phyloP scores from a whole-genome alignment of 192 early-diverging fungal genomes.

The Backusella sp. region DNA sequence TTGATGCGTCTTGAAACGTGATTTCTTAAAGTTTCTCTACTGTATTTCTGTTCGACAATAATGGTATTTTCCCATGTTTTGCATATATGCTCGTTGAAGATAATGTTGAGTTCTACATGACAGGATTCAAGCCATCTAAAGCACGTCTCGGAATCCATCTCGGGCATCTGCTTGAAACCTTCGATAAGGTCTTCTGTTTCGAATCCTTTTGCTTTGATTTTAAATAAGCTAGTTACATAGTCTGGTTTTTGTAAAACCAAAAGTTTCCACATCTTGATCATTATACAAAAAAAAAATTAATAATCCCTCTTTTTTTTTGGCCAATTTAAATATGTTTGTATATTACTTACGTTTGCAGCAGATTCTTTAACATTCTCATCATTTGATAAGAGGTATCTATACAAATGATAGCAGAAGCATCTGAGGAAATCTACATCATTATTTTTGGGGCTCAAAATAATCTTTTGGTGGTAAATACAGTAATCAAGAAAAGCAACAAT shows the following conservation, averaged over 20 bases:
- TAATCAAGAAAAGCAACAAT: conserved; percentile 48
- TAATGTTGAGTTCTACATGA: conserved; percentile 45
- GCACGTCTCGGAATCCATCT: conserved; percentile 58
- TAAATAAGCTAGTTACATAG: conserved; percentile 45
- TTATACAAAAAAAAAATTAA: neutral
- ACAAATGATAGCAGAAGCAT: conserved; percentile 62
- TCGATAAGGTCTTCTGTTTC: conserved; percentile 53
- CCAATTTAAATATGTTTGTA: neutral
- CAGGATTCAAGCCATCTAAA: conserved; percentile 56
- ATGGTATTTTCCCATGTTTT: conserved; percentile 59
- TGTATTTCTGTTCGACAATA: conserved; percentile 47
- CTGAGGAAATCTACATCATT: conserved; percentile 65
- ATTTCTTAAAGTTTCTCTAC: conserved; percentile 47
- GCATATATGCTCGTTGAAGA: conserved; percentile 57
- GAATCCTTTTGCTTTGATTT: conserved; percentile 17
- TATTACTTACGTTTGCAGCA: conserved; percentile 48
- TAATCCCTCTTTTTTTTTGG: no score
- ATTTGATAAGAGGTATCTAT: conserved; percentile 44
- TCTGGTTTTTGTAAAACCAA: conserved; percentile 56
- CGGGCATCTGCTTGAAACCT: conserved; percentile 53
- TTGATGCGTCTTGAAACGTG: conserved; percentile 45
- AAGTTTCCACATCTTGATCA: conserved; percentile 55
- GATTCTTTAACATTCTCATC: conserved; percentile 39
- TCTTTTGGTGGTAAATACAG: conserved; percentile 63
- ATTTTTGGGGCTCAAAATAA: conserved; percentile 51